Conservation (phyloP, 2,329 filamentous ascomycete genomes). For the Aspergillus felis region DNA sequence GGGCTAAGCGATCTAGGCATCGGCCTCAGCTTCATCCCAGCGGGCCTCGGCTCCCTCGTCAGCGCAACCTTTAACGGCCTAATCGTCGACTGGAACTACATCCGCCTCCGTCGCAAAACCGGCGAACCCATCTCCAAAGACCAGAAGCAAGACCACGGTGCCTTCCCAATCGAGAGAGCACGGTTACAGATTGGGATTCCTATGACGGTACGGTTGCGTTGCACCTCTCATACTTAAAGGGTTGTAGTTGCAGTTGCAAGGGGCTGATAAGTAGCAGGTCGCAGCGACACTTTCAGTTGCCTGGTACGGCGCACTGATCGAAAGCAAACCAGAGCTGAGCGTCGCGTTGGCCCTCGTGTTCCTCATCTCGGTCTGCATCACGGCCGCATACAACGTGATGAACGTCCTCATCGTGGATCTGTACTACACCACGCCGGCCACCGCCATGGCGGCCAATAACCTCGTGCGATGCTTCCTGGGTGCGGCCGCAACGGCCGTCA, state of each 20-base stretch:
- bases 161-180: conserved; percentile 44
- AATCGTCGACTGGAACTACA: conserved; percentile 45
- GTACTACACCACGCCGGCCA: conserved; percentile 29
- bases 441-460: conserved; percentile 33
- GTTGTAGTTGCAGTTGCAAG: neutral
- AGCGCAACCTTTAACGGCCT: conserved; percentile 38
- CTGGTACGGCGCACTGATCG: conserved; percentile 9
- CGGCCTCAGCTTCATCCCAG: conserved; percentile 42
- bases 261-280: conserved; percentile 23
- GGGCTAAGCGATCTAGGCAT: conserved; percentile 39
- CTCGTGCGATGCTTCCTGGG: conserved; percentile 31
- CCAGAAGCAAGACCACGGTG: conserved; percentile 32
- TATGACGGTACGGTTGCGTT: conserved; percentile 20
- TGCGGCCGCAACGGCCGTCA: conserved; percentile 23
- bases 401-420: conserved; percentile 46
- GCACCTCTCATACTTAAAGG: no score
- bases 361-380: conserved; percentile 33
- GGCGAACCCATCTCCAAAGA: conserved; percentile 32
- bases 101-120: conserved; percentile 28
- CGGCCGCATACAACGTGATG: conserved; percentile 39
- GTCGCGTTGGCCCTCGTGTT: conserved; percentile 30
- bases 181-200: conserved; percentile 40
- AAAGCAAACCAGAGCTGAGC: conserved; percentile 16
- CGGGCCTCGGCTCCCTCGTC: conserved; percentile 38
- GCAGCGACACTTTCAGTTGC: conserved; percentile 10